Base-by-base conservation (phyloP, 2,329 filamentous ascomycete species). In the Fusarium chuoi region DNA sequence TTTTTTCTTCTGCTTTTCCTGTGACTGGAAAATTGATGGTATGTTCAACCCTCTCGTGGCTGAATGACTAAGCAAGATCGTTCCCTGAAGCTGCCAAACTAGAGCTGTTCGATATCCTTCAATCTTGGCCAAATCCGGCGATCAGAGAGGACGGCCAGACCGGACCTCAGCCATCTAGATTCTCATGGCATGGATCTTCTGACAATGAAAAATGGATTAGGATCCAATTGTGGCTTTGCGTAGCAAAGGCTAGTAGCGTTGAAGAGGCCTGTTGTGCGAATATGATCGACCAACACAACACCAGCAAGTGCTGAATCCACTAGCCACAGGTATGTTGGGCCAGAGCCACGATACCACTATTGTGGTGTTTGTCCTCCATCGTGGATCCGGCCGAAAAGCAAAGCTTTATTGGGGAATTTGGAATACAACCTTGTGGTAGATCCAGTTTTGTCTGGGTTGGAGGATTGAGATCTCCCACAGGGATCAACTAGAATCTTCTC, bases 81-180 rank as follows among this genome's bases (percentile, higher is more conserved):
- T 51, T 26, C 39, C 33, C 30, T 61, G 35, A 75, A 41, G 33
- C 54, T 72, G 39, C 20, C 57, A 49, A 58, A 51, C 68, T 39
- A 51, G 59, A 46, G n/a, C 30, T 55, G 49, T 39, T 62, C 30
- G 35, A 54, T 46, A 41, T 39, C 42, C 20, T 54, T 49, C 62
- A 72, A 63, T 49, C 71, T 74, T 74, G 57, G 48, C 72, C 64
- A 69, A 56, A 74, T 74, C 72, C 72, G 72, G 72, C 68, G 68
- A 65, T 30, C 28, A 57, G 46, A 35, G 30, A 42, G 36, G 48
- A 45, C 60, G 71, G 71, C 42, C 48, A 65, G 61, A 59, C 71
- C 71, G 64, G 46, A 62, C 51, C 30, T 44, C 56, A 51, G 39
- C 52, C 71, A 55, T 73, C 71, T 66, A 66, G 68, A 66, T 61